Percentiles rank a stretch among this genome's conserved stretches.
Evolutionary conservation across 169 alveolate species (phyloP).

Genomic region (Blepharisma undulans): DNA sequence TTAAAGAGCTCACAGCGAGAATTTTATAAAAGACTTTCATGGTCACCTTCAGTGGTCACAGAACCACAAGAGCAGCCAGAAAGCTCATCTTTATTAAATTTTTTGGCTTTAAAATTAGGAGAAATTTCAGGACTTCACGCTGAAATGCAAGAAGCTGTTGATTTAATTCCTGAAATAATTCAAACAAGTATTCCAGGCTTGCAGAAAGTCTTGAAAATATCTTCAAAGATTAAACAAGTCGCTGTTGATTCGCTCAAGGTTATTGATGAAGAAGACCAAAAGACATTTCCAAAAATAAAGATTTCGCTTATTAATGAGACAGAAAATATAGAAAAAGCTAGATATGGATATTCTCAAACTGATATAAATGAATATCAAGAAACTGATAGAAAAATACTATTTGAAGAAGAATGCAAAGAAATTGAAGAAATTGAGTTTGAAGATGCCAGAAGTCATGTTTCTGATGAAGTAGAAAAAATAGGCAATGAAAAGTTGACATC

Average conservation of each 20-base stretch:
- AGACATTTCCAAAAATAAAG: neutral
- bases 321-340: neutral
- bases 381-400: neutral
- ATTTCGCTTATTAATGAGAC: neutral
- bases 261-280: constrained; percentile 1
- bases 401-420: neutral
- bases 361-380: neutral
- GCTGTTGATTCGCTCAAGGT: neutral
- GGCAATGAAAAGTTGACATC: neutral
- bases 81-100: neutral
- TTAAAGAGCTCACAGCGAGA: neutral
- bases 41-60: neutral
- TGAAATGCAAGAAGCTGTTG: neutral
- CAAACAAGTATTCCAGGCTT: neutral
- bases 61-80: neutral
- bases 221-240: neutral
- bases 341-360: neutral
- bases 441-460: neutral
- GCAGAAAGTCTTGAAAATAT: neutral
- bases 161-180: neutral
- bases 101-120: neutral
- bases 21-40: neutral
- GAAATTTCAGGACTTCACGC: neutral
- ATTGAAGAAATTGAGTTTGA: neutral
- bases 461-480: neutral